These are phyloP conservation scores for Erigeron philadelphicus DNA, from an alignment of 140 eudicot species.

Conservation along the genomic window DNA sequence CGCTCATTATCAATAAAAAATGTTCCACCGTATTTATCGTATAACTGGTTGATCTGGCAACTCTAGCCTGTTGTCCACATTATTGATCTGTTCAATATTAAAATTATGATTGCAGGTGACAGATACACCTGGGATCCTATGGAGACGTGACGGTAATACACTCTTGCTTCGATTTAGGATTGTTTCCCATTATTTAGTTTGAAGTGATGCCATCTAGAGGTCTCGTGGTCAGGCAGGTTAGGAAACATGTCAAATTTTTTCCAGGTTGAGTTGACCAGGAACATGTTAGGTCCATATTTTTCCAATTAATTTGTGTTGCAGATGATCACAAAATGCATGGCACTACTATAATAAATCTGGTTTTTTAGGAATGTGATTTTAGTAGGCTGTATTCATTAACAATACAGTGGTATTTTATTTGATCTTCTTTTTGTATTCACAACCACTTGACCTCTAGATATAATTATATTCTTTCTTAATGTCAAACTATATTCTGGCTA, in stretches of 20 bases:
- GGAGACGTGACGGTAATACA: slow-evolving; percentile 73
- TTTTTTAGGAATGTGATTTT: neutral
- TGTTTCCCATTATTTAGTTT: neutral
- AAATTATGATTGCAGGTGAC: slow-evolving; percentile 66
- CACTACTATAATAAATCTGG: neutral
- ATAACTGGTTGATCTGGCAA: neutral
- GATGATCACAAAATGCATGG: neutral
- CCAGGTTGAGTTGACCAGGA: too few species aligned
- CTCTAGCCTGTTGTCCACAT: neutral
- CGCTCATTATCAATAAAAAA: neutral
- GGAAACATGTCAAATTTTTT: too few species aligned
- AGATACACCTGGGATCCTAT: slow-evolving; percentile 87
- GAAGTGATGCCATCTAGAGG: neutral
- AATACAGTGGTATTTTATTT: neutral
- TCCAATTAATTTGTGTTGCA: too few species aligned
- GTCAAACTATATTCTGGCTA: too few species aligned
- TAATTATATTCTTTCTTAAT: neutral
- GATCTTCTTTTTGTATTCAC: neutral
- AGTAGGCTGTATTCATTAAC: neutral
- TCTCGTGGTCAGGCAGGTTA: too few species aligned
- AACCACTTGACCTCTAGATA: neutral
- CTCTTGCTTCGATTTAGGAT: slow-evolving; percentile 14
- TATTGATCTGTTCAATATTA: neutral
- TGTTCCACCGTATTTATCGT: neutral
- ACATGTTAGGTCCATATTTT: neutral